phyloP scores from a whole-genome alignment of 768 basidiomycete genomes.

The Coprinopsis marcescibilis region DNA sequence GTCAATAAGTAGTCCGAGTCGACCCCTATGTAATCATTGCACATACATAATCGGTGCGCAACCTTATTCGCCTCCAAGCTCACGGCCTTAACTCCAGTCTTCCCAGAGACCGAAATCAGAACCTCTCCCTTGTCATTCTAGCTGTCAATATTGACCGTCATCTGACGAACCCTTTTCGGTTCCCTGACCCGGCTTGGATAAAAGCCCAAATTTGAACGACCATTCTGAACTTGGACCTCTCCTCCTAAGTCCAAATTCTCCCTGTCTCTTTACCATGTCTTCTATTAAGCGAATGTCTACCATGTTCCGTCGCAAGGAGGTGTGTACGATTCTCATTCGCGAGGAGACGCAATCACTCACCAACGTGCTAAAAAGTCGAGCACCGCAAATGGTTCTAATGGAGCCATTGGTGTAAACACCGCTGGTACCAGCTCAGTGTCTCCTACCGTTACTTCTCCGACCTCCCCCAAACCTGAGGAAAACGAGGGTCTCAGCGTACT shows the following conservation, averaged over 20 bases:
- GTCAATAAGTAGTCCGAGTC: no score
- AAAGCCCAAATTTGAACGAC: neutral
- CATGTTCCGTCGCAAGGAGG: conserved; percentile 6
- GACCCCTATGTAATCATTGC: no score
- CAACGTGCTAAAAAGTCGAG: no score
- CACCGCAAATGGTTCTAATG: neutral
- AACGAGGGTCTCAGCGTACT: neutral
- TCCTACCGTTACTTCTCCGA: neutral
- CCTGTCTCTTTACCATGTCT: neutral
- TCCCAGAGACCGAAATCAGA: neutral
- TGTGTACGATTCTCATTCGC: neutral
- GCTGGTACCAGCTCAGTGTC: no score
- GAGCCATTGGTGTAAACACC: no score
- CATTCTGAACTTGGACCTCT: neutral
- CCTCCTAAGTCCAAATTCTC: no score
- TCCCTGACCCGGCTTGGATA: neutral
- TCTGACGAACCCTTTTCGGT: neutral
- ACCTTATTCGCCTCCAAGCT: conserved; percentile 7
- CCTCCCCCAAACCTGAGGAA: neutral
- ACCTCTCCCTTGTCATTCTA: conserved; percentile 1
- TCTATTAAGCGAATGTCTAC: conserved; percentile 10
- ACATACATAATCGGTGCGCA: no score
- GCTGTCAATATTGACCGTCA: conserved; percentile 7
- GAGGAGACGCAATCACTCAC: neutral
- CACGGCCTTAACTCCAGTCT: neutral